Evolutionary conservation across 495 filamentous ascomycete genomes (phyloP), one percentile per base, ranked within the genome.

Genomic region (Penicillium mononematosum): DNA sequence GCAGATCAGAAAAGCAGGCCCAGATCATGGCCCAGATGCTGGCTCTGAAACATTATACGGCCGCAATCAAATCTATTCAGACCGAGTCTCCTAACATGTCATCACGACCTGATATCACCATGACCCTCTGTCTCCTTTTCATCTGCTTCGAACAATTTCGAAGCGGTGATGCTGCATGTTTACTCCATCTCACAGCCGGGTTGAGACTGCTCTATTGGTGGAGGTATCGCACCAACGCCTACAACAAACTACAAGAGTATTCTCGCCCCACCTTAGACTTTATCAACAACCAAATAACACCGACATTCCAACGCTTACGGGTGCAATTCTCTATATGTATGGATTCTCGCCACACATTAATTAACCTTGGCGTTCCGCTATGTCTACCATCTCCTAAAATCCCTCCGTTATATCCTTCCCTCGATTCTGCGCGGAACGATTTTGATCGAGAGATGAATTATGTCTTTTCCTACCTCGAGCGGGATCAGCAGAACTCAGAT

Each of bases 111-210:
- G 54, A 56, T 32, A 32, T 56, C 31, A 19, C 42, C n/a, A 17
- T 61, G 47, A 47, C 27, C 12, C 48, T 61, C 2, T 61, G 58
- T 24, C 48, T 61, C 19, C 53, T 61, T 12, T 61, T 61, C 14
- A 46, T 61, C 17, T 61, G 58, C 31, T 61, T 61, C 32, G 58
- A 61, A 19, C 58, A 61, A 46, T 53, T 61, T 22, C 53, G 53
- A 45, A 61, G 24, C 22, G 53, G 53, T 5, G 58, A 61, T 47
- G 58, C 53, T 24, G 46, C 58, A 6, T 57, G 58, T 46, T 14
- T 61, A 3, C 4, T 61, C 5, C 53, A 61, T 9, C 22, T 61
- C 3, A 61, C n/a, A 1, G 53, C 58, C 2, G 58, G 34, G 29
- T 31, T 56, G 0, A 56, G 31, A 29, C 36, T 56, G 9, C 14